Evolutionary conservation across 129 eudicot genomes (phyloP).

Genomic region (Silybum marianum): DNA sequence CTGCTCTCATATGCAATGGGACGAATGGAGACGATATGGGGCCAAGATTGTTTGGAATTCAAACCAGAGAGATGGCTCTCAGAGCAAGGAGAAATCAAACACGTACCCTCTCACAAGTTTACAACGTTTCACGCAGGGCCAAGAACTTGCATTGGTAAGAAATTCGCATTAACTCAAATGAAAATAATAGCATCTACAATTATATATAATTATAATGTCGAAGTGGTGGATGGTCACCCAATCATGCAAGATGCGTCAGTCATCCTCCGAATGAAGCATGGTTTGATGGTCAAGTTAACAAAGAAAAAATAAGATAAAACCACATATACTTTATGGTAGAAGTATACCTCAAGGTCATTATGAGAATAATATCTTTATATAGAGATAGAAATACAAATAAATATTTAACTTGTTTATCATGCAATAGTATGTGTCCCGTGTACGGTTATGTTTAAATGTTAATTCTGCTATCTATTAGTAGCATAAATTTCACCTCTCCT

Average conservation of each 20-base stretch:
- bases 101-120: constrained; percentile 53
- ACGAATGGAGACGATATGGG: constrained; percentile 69
- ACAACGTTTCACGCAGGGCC: constrained; percentile 65
- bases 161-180: constrained; percentile 61
- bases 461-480: too few relatives aligned
- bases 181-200: constrained; percentile 59
- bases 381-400: too few relatives aligned
- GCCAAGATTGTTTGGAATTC: constrained; percentile 55
- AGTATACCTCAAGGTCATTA: too few relatives aligned
- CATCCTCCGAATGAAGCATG: constrained; percentile 58
- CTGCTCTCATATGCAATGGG: constrained; percentile 54
- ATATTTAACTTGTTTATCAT: too few relatives aligned
- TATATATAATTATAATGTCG: constrained; percentile 49
- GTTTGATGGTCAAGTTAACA: constrained; percentile 44
- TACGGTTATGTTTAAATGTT: too few relatives aligned
- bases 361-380: too few relatives aligned
- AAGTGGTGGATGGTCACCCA: constrained; percentile 60
- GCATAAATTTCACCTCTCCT: too few relatives aligned
- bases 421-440: too few relatives aligned
- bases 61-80: constrained; percentile 67
- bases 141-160: constrained; percentile 56
- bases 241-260: constrained; percentile 54
- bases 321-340: too few relatives aligned
- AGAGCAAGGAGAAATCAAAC: constrained; percentile 38
- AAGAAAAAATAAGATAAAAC: neutral